Base-by-base conservation (phyloP, 164 flowering plant species). In the Pachysandra terminalis region DNA sequence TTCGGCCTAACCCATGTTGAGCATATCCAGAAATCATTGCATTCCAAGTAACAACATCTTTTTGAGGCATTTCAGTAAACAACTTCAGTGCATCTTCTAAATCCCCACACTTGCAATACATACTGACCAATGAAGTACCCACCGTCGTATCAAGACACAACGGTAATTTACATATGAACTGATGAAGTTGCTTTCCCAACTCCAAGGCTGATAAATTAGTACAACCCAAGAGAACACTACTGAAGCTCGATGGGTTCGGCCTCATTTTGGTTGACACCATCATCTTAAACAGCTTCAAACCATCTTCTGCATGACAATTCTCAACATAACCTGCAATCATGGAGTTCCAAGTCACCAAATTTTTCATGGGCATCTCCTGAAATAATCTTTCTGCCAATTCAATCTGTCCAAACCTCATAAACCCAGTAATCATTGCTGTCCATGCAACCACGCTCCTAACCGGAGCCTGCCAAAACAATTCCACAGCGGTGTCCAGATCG, bases 1-100 rank as follows among this genome's bases (percentile, higher is more conserved):
- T 68, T 12, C 56, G 53, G 52, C 81, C 83, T 1, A 21, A 59
- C 15, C 89, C 89, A 55, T 83, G 83, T 56, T 83, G 85, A 49
- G 87, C 89, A 68, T 75, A 81, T 23, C 89, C 86, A 55, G 85
- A 80, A 45, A 85, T 81, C 86, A 85, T 83, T 0, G 85, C 77
- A 68, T 83, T 85, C 86, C 85, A 83, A 28, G 81, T 60, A 1
- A 81, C 85, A 13, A 75, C 73, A 70, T 83, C 87, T 73, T 68
- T 83, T 19, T 7, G 21, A 9, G 69, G 70, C 68, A 85, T 81
- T 69, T 79, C 80, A 19, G 28, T 40, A 65, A 85, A 85, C 64
- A 85, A 65, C 23, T 71, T 78, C 80, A 72, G 65, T 7, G 80
- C 84, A 60, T 71, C 78, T 53, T 73, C 79, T 25, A 85, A 57